Evolutionary conservation across 495 filamentous ascomycete genomes (phyloP).

Genomic region (Durotheca rogersii): DNA sequence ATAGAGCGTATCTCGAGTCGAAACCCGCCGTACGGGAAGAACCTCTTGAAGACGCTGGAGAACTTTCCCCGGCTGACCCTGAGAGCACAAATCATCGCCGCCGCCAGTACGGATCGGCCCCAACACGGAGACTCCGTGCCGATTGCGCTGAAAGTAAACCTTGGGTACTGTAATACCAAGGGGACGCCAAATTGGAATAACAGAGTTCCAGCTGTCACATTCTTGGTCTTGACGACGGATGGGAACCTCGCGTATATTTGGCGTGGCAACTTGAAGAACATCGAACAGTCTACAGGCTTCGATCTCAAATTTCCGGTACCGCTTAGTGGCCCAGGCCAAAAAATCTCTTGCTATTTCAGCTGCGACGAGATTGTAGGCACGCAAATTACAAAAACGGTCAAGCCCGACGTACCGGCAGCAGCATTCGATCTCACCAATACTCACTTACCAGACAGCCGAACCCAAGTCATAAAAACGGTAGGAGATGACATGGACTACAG

Average conservation of each 20-base stretch:
- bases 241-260: conserved; percentile 76
- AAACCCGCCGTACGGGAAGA: conserved; percentile 81
- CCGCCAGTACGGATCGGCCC: conserved; percentile 34
- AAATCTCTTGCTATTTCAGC: conserved; percentile 70
- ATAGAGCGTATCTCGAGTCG: conserved; percentile 77
- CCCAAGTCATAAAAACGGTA: background rate
- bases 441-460: conserved; percentile 5
- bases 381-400: conserved; percentile 58
- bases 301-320: conserved; percentile 63
- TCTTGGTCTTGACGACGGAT: conserved; percentile 74
- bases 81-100: conserved; percentile 37
- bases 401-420: conserved; percentile 58
- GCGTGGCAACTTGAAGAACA: conserved; percentile 66
- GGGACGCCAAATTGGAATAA: conserved; percentile 60
- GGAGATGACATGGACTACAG: conserved; percentile 31
- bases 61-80: conserved; percentile 77
- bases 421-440: conserved; percentile 49
- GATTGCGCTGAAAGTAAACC: conserved; percentile 64
- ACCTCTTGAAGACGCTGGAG: conserved; percentile 60
- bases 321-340: conserved; percentile 57
- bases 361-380: conserved; percentile 95
- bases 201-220: conserved; percentile 65
- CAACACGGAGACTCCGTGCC: conserved; percentile 44
- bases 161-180: conserved; percentile 73
- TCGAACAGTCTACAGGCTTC: conserved; percentile 56